These are phyloP conservation scores for Carex pumila DNA, from an alignment of 176 grass and related monocot species.

Conservation along the genomic window DNA sequence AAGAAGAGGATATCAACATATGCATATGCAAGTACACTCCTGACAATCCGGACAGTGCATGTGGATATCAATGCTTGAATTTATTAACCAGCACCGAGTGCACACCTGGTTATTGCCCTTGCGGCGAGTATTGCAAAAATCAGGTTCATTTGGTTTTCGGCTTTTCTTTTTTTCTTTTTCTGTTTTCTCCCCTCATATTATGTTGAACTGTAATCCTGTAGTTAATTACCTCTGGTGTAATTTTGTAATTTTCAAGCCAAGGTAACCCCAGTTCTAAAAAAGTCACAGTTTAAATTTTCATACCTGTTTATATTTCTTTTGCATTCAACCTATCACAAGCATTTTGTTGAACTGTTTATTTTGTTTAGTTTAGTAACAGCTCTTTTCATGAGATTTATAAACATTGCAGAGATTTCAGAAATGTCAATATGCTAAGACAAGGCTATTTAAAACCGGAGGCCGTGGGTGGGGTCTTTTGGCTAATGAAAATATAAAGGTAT, in stretches of 20 bases:
- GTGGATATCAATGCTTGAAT: conserved; percentile 80
- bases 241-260: not conserved
- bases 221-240: not conserved
- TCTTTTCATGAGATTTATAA: not conserved
- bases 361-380: not conserved
- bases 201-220: not conserved
- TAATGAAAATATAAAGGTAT: conserved; percentile 86
- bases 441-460: conserved; percentile 74
- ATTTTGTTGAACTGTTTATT: not conserved
- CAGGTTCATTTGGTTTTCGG: conserved; percentile 36
- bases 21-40: conserved; percentile 77
- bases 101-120: conserved; percentile 86
- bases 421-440: conserved; percentile 76
- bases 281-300: too few relatives aligned
- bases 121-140: conserved; percentile 79
- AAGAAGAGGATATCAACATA: conserved; percentile 86
- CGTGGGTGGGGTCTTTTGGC: conserved; percentile 96
- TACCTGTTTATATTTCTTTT: not conserved
- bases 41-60: conserved; percentile 61
- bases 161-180: not conserved
- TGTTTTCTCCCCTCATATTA: not conserved
- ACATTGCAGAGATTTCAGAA: conserved; percentile 84
- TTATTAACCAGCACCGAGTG: conserved; percentile 88
- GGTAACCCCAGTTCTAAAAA: not conserved
- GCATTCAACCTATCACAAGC: not conserved